Base-by-base conservation (phyloP, 495 filamentous ascomycete genomes). In the Cercophora scortea region DNA sequence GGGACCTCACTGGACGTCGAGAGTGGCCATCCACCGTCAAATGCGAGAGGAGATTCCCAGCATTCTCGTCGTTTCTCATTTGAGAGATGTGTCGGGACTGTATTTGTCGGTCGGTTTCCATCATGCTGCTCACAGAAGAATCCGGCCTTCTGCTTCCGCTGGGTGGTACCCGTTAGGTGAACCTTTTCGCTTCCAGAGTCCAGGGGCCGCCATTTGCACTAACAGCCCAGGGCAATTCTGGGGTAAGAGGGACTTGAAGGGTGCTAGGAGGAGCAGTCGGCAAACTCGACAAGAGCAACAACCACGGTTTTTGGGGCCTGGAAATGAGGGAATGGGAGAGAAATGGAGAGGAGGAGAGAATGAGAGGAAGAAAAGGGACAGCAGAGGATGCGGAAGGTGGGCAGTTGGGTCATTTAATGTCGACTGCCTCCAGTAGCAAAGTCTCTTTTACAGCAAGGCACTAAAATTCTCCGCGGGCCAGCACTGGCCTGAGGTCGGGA, bases 341-440 rank as follows among this genome's bases (percentile, higher is more conserved):
- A 47, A 58, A 61, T 44, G 38, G 45, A 51, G 54, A 50, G 53
- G 50, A 15, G 43, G 50, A 40, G 51, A 51, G 49, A 49, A 54
- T 53, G 48, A 42, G 53, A 57, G 53, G 33, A 62, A 55, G 59
- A 55, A 49, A 56, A 65, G 54, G 55, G 32, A 65, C 51, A 61
- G 60, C 58, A 56, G 61, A 61, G 54, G 55, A 50, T 47, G 59
- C 54, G 65, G 64, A 57, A 66, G 63, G 70, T 61, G 72, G 71
- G 64, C 53, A 67, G 69, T 67, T 63, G 69, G 65, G 62, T 60
- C 61, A 65, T 71, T 67, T 69, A 61, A 67, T 62, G 63, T 65
- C 57, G 58, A 61, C 55, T 64, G 55, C 54, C 59, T 62, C 55
- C 61, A 65, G 62, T 61, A 63, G 48, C 55, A 50, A 63, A 65